Conservation (phyloP, 2,329 filamentous ascomycete genomes). For the Colletotrichum graminicola region DNA sequence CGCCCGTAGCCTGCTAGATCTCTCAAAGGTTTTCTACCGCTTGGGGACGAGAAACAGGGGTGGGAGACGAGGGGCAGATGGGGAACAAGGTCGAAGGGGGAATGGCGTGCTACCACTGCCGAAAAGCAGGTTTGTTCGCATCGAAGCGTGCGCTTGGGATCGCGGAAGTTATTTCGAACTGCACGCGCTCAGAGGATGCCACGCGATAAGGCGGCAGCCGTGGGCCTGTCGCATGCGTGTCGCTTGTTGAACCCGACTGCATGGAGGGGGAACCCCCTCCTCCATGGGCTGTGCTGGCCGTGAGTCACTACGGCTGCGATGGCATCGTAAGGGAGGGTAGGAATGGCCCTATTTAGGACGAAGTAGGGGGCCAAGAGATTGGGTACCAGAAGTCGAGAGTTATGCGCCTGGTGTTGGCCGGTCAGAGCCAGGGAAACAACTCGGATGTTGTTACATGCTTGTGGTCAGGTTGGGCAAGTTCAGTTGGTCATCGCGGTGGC, state of each 20-base stretch:
- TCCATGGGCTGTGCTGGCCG: constrained; percentile 35
- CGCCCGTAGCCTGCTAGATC: constrained; percentile 11
- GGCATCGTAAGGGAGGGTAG: constrained; percentile 28
- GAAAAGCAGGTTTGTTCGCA: constrained; percentile 11
- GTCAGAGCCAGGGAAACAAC: not conserved
- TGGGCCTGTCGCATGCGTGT: constrained; percentile 30
- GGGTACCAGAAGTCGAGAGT: constrained; percentile 12
- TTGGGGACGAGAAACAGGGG: constrained; percentile 16
- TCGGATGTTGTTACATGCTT: not conserved
- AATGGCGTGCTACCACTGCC: not conserved
- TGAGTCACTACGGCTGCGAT: constrained; percentile 35
- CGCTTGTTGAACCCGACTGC: constrained; percentile 34
- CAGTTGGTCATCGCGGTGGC: constrained; percentile 2
- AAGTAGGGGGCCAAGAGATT: constrained; percentile 35
- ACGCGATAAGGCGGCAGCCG: constrained; percentile 38
- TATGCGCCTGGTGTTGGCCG: not conserved
- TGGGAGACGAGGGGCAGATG: constrained; percentile 17
- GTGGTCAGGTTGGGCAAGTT: constrained; percentile 3
- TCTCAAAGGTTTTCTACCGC: constrained; percentile 8
- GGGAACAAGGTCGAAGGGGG: not conserved
- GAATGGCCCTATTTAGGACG: constrained; percentile 20
- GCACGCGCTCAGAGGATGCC: constrained; percentile 31
- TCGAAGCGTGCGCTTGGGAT: constrained; percentile 24
- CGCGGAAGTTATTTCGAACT: constrained; percentile 22
- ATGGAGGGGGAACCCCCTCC: constrained; percentile 13